Evolutionary conservation across 2,329 filamentous ascomycete genomes (phyloP), one percentile per base, ranked within the genome.

Genomic region (Lasiodiplodia citricola): DNA sequence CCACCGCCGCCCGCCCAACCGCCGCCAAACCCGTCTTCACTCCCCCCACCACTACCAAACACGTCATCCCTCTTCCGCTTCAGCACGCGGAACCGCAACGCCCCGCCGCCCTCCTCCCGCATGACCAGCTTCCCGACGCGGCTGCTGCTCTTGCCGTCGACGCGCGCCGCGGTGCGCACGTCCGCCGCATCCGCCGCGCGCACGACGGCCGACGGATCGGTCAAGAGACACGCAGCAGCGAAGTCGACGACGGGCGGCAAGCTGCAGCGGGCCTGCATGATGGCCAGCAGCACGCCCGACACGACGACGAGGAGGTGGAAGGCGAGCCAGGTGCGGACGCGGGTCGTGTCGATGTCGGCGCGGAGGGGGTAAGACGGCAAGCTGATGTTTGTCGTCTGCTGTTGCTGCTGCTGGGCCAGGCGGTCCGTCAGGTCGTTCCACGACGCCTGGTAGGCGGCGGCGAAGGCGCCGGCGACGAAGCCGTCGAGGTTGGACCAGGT

Each of bases 361-460:
- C 54, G 28, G 13, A 57, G 31, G 28, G 55, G 41, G n/a, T 51
- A 50, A 13, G 16, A n/a, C 4, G 65, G 65, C 0, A 60, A 16
- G 31, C 54, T 60, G 54, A 60, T 31, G 55, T 67, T 67, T 14
- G 37, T 66, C 10, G 25, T 14, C n/a, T 3, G 2, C 52, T 13
- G 14, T 21, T 13, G 38, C 18, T 18, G 41, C 3, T 0, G 38
- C 16, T 5, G 41, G 23, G 21, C 28, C 28, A 67, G 35, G n/a
- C 65, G 65, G 54, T 67, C 65, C 0, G 56, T 58, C 21, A 67
- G 41, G n/a, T 67, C 65, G 55, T 67, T 67, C 65, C 65, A 67
- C 6, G 41, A 52, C 0, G 65, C 65, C n/a, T 67, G 65, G 55
- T 67, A 67, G 0, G 65, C 65, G 5, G 55, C 65, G 4, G 55